phyloP scores from a whole-genome alignment of 1,284 basidiomycete species.

The Ceratobasidium sp. region DNA sequence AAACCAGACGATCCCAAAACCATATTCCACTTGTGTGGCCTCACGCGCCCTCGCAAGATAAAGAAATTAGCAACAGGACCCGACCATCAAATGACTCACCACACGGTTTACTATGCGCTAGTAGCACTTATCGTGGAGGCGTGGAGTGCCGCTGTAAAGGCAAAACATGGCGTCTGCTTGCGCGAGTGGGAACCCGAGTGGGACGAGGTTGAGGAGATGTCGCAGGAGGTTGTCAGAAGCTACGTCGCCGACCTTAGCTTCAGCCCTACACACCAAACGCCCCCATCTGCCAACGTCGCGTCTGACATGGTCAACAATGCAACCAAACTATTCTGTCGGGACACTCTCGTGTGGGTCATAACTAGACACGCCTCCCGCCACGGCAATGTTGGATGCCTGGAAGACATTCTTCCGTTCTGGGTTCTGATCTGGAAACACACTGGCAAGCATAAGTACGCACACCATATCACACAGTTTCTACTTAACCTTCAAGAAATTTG shows the following conservation, averaged over 20 bases:
- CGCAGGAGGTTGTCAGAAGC: slow-evolving; percentile 44
- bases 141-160: slow-evolving; percentile 46
- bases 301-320: neutral
- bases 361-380: slow-evolving; percentile 52
- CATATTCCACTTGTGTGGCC: neutral
- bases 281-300: neutral
- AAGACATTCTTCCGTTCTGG: slow-evolving; percentile 52
- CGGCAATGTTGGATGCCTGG: slow-evolving; percentile 56
- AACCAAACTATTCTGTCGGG: slow-evolving; percentile 49
- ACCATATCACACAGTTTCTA: slow-evolving; percentile 47
- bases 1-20: neutral
- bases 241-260: slow-evolving; percentile 46
- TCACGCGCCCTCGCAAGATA: slow-evolving; percentile 50
- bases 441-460: slow-evolving; percentile 55
- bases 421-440: slow-evolving; percentile 50
- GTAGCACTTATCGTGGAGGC: slow-evolving; percentile 48
- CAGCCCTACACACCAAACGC: neutral
- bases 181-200: slow-evolving; percentile 47
- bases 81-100: slow-evolving; percentile 54
- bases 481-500: slow-evolving; percentile 13
- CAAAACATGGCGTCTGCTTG: slow-evolving; percentile 34
- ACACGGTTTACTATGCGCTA: slow-evolving; percentile 53
- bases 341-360: slow-evolving; percentile 55
- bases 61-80: slow-evolving; percentile 51
- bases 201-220: slow-evolving; percentile 45